Evolutionary conservation across 495 filamentous ascomycete species (phyloP), one percentile per base, ranked within the genome.

Genomic region (Penicillium canariense): DNA sequence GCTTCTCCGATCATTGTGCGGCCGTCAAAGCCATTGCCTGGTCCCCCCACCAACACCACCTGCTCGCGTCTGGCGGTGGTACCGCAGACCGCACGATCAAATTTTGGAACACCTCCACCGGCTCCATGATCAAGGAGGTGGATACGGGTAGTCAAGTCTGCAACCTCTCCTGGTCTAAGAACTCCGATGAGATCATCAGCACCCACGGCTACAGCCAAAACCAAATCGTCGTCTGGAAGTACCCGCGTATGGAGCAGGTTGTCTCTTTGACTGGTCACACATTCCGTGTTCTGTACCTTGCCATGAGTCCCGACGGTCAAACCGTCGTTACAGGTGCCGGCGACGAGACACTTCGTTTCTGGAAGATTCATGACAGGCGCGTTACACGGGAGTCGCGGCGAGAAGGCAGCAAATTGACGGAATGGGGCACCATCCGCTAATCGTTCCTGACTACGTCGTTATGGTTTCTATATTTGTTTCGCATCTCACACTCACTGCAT

Each of bases 1-100:
- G 93, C 52, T 97, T 96, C 63, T 87, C 85, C 15, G 90, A 96
- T 46, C 94, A 98, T 67, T 91, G 84, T 20, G 94, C 94, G 4
- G 94, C 94, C 7, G 94, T 98, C 44, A 98, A 98, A 68, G 94
- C 94, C 9, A 96, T 98, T 57, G 88, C 94, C n/a, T 98, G 94
- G 94, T 96, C 90, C 23, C 94, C 94, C 17, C 94, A 98, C 69
- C 94, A 97, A 59, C 87, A 87, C 38, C 88, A 91, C 42, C 83
- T 97, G 1, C 82, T 98, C 18, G 95, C 94, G n/a, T 96, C 90
- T 9, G 94, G 94, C 35, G 94, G 94, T 51, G 94, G 94, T 61
- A 98, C 94, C 0, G 94, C 92, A 15, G 94, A 98, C 74, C 83
- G 93, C 44, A 83, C 89, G 20, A 98, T 98, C 70, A 96, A 95